Evolutionary conservation across 345 rosid species (phyloP).

Genomic region (Rhizophora apiculata): DNA sequence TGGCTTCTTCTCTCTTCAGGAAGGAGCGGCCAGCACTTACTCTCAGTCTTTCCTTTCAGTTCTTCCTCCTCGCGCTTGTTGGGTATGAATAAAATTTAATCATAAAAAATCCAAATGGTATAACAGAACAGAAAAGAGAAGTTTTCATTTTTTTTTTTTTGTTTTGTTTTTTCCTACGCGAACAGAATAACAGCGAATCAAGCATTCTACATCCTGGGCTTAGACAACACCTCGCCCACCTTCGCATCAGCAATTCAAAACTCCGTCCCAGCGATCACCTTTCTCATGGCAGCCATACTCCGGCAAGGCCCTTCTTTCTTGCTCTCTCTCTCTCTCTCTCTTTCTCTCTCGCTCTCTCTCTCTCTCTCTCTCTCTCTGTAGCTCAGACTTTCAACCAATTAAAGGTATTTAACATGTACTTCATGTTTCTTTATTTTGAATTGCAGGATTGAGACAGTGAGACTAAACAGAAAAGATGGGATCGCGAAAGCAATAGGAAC

Average conservation of each 20-base stretch:
- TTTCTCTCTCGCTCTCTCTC: neutral
- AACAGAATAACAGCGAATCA: constrained; percentile 56
- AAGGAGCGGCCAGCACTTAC: constrained; percentile 51
- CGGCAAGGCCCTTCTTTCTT: constrained; percentile 37
- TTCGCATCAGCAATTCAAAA: constrained; percentile 98
- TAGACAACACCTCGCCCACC: constrained; percentile 76
- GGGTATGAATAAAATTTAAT: constrained; percentile 39
- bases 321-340: neutral
- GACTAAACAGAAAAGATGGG: constrained; percentile 78
- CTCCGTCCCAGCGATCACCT: constrained; percentile 98
- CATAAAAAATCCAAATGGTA: neutral
- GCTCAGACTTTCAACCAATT: neutral
- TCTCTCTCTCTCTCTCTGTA: too few relatives aligned
- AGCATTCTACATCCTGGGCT: constrained; percentile 59
- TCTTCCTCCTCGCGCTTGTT: constrained; percentile 58
- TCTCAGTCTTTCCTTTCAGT: constrained; percentile 40
- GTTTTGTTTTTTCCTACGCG: neutral
- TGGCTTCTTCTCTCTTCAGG: constrained; percentile 25
- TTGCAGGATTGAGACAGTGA: constrained; percentile 89
- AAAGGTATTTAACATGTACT: neutral
- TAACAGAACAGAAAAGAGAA: neutral
- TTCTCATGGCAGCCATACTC: constrained; percentile 89
- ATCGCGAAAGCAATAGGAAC: constrained; percentile 77
- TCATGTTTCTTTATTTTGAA: neutral
- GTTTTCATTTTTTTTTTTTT: neutral